These are phyloP conservation scores for Suhomyces coccinellae DNA, from an alignment of 1,139 yeast species.

Conservation along the genomic window DNA sequence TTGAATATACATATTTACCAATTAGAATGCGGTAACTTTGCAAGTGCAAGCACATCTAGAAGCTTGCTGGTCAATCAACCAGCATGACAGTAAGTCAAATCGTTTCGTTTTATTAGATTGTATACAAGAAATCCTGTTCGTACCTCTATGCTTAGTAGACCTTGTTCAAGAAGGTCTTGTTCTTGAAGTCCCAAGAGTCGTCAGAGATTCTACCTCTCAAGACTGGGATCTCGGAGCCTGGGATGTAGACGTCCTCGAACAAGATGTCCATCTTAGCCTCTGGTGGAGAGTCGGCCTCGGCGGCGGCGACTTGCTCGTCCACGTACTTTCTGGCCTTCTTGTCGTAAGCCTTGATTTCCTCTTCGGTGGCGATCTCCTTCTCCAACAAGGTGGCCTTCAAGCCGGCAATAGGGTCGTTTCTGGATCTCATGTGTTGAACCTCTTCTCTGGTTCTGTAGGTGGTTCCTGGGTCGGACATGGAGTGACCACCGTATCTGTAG, in stretches of 20 bases:
- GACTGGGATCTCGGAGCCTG: slow-evolving; percentile 88
- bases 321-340: slow-evolving; percentile 95
- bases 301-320: slow-evolving; percentile 90
- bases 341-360: slow-evolving; percentile 89
- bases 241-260: slow-evolving; percentile 95
- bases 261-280: slow-evolving; percentile 92
- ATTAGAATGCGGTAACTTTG: neutral
- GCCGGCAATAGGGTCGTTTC: slow-evolving; percentile 97
- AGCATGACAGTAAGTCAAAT: no score
- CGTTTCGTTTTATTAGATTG: slow-evolving; percentile 1
- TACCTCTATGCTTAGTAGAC: slow-evolving; percentile 35
- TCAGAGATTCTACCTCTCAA: slow-evolving; percentile 97
- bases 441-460: slow-evolving; percentile 99
- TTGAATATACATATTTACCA: neutral
- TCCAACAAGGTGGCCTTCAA: slow-evolving; percentile 85
- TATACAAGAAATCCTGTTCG: slow-evolving; percentile 1
- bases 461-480: slow-evolving; percentile 99
- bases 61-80: neutral
- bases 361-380: slow-evolving; percentile 84
- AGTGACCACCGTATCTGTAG: slow-evolving; percentile 99
- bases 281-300: slow-evolving; percentile 93
- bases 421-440: slow-evolving; percentile 98
- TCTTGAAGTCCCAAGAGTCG: slow-evolving; percentile 84
- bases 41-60: neutral
- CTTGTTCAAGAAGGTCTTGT: slow-evolving; percentile 65